phyloP scores from a whole-genome alignment of 2,329 filamentous ascomycete species.

The Rhytidhysteron rufulum region DNA sequence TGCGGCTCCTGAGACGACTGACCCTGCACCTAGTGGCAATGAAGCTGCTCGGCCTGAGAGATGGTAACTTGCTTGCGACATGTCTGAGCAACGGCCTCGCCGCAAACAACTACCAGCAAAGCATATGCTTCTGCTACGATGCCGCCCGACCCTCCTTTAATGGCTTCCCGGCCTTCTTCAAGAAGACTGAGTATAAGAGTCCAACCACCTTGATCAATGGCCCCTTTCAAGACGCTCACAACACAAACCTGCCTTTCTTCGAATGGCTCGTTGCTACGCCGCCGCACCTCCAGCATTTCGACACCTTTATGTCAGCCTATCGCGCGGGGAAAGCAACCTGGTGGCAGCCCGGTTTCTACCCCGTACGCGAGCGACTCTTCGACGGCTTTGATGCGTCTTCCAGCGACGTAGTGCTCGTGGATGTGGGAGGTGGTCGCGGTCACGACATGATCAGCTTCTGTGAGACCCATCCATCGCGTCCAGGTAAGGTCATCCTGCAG shows the following conservation, averaged over 20 bases:
- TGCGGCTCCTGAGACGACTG: slow-evolving; percentile 25
- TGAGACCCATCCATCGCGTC: neutral
- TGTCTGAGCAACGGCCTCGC: slow-evolving; percentile 31
- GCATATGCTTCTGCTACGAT: slow-evolving; percentile 37
- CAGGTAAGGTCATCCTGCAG: neutral
- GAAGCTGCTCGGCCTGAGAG: slow-evolving; percentile 28
- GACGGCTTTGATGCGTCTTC: neutral
- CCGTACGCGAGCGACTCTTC: neutral
- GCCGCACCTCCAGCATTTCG: slow-evolving; percentile 19
- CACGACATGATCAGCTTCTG: neutral
- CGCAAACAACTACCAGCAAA: slow-evolving; percentile 33
- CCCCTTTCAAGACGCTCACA: slow-evolving; percentile 36
- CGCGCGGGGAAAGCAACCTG: neutral
- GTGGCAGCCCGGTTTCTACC: neutral
- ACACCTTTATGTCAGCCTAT: neutral
- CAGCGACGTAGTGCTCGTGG: neutral
- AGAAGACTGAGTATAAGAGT: neutral
- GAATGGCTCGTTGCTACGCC: slow-evolving; percentile 35
- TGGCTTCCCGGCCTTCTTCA: neutral
- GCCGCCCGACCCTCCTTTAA: slow-evolving; percentile 16
- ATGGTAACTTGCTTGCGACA: slow-evolving; percentile 25
- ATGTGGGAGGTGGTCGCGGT: neutral
- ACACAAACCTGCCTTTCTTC: slow-evolving; percentile 33
- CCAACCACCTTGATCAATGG: slow-evolving; percentile 11
- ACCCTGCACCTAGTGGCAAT: slow-evolving; percentile 39